A percentile compares a stretch with the other conserved stretches of the same genome.
Evolutionary conservation across 116 monocot species (phyloP).

Genomic region (Trichopus zeylanicus): DNA sequence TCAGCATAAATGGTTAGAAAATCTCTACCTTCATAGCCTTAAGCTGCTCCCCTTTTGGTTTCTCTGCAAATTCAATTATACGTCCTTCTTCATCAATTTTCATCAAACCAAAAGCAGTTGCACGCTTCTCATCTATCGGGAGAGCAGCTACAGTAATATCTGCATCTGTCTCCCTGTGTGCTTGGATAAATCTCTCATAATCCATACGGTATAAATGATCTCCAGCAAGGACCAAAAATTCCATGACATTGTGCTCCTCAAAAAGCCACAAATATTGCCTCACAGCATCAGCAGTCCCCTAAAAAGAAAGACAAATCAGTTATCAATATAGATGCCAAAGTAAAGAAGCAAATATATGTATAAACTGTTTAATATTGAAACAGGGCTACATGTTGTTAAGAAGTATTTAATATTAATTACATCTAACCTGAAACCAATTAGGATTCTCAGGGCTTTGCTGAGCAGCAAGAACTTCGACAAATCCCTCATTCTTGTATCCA

Average conservation of each 20-base stretch:
- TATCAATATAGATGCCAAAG: too few species aligned
- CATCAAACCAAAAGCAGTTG: conserved; percentile 91
- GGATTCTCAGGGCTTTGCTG: conserved; percentile 99
- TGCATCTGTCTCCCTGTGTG: conserved; percentile 91
- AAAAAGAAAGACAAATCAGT: too few species aligned
- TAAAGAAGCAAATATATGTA: too few species aligned
- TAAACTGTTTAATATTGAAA: too few species aligned
- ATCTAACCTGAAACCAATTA: conserved; percentile 94
- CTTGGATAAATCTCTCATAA: conserved; percentile 95
- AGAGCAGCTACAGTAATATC: conserved; percentile 94
- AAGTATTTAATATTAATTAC: neutral
- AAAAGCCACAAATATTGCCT: conserved; percentile 94
- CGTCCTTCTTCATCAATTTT: conserved; percentile 97
- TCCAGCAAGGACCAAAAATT: conserved; percentile 84
- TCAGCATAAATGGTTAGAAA: neutral
- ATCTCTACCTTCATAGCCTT: conserved; percentile 75
- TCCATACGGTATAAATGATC: conserved; percentile 99
- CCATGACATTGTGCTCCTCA: conserved; percentile 93
- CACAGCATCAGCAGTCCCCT: conserved; percentile 99
- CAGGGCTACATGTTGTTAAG: neutral
- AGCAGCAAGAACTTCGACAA: conserved; percentile 97
- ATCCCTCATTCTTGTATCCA: conserved; percentile 94
- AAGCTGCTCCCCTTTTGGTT: conserved; percentile 85
- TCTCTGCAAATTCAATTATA: conserved; percentile 91
- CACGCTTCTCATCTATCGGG: conserved; percentile 89